Conservation (phyloP, 2,329 filamentous ascomycete genomes). For the Graphilbum fragrans region DNA sequence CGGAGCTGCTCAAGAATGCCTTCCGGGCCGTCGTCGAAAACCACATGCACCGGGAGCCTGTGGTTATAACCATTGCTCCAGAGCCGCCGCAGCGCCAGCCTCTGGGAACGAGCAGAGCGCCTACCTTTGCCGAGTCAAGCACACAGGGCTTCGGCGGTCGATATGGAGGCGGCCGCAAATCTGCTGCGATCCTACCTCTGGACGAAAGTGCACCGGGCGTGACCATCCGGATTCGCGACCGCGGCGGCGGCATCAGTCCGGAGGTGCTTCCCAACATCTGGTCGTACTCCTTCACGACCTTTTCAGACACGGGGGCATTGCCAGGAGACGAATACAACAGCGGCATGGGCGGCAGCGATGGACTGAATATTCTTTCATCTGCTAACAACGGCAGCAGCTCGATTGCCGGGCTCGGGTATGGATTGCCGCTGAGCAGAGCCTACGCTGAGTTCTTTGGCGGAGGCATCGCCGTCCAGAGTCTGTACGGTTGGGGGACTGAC, state of each 20-base stretch:
- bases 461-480: slow-evolving; percentile 85
- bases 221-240: slow-evolving; percentile 88
- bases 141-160: slow-evolving; percentile 1
- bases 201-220: slow-evolving; percentile 67
- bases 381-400: slow-evolving; percentile 64
- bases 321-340: slow-evolving; percentile 41
- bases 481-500: slow-evolving; percentile 82
- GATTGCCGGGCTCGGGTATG: slow-evolving; percentile 89
- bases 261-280: slow-evolving; percentile 80
- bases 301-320: slow-evolving; percentile 52
- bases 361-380: slow-evolving; percentile 62
- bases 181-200: slow-evolving; percentile 37
- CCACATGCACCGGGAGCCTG: slow-evolving; percentile 63
- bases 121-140: neutral
- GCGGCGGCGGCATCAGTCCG: slow-evolving; percentile 84
- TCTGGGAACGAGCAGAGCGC: too few relatives aligned
- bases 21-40: slow-evolving; percentile 88
- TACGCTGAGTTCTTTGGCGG: slow-evolving; percentile 99
- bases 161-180: too few relatives aligned
- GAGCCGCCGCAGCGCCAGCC: slow-evolving; percentile 28
- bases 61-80: slow-evolving; percentile 85
- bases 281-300: slow-evolving; percentile 96
- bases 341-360: slow-evolving; percentile 36
- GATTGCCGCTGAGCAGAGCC: slow-evolving; percentile 75
- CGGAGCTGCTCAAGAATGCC: slow-evolving; percentile 90